These are phyloP conservation scores for Delonix regia DNA, from an alignment of 306 rosid genomes.

Conservation along the genomic window DNA sequence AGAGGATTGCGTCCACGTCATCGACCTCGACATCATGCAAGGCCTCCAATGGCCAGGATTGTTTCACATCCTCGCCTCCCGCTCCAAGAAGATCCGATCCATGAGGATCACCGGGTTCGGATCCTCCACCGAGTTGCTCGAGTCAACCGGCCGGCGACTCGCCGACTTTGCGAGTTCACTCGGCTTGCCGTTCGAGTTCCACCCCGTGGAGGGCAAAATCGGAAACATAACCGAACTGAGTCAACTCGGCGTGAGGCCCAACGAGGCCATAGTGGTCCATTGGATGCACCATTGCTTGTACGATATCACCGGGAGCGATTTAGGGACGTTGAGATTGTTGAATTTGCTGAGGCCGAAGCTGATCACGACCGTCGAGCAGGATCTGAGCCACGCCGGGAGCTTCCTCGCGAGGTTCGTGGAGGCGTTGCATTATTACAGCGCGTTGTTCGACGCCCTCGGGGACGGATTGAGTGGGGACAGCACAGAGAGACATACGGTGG, in stretches of 20 bases:
- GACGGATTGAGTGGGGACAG: constrained; percentile 72
- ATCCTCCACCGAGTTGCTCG: constrained; percentile 74
- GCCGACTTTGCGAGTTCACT: constrained; percentile 90
- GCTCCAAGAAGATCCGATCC: constrained; percentile 79
- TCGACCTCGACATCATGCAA: constrained; percentile 96
- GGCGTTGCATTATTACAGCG: constrained; percentile 97
- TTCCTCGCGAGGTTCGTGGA: constrained; percentile 93
- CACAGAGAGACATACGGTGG: constrained; percentile 84
- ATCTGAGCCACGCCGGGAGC: constrained; percentile 85
- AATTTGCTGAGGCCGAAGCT: constrained; percentile 68
- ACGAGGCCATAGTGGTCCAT: constrained; percentile 84
- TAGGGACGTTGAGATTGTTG: constrained; percentile 70
- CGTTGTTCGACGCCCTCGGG: constrained; percentile 98
- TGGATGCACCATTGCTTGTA: constrained; percentile 99
- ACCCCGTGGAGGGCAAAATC: constrained; percentile 85
- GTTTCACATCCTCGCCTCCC: constrained; percentile 93
- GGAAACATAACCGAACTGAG: constrained; percentile 69
- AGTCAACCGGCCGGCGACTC: constrained; percentile 86
- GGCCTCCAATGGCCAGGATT: constrained; percentile 99
- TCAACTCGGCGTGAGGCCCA: constrained; percentile 67
- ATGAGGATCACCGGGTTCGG: constrained; percentile 93
- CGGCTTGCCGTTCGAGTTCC: constrained; percentile 83
- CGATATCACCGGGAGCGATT: constrained; percentile 89
- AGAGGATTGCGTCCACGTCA: constrained; percentile 90
- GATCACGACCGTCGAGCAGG: constrained; percentile 87